Evolutionary conservation across 768 basidiomycete genomes (phyloP), one percentile per base, ranked within the genome.

Genomic region (Rhizopogon vulgaris): DNA sequence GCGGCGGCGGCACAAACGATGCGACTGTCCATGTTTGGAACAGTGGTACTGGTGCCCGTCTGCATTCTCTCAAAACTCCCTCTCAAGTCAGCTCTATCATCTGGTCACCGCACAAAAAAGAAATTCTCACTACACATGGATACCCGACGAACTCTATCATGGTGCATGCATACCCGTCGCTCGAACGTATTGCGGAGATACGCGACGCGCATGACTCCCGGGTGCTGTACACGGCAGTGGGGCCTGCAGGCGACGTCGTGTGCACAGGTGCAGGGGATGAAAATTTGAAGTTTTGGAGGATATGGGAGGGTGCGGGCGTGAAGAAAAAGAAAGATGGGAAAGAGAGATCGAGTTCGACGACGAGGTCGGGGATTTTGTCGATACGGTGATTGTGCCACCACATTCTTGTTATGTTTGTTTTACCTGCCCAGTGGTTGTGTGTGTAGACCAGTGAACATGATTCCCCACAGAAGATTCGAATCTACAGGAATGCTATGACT

Each of bases 271-370:
- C 91, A 1, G 88, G 88, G 0, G 96, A 98, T 63, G 95, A 98
- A 75, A 94, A 94, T 62, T 74, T 98, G 61, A 98, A 97, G 74
- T 95, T 95, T 70, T 95, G 94, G 94, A 81, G 83, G 53, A 77
- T 91, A 37, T 90, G 89, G 89, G 88, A 90, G 45, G 67, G 76
- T 38, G 74, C 71, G 8, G 72, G 69, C 56, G 36, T 38, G 40
- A 76, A 72, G 60, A 67, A 68, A 37, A 62, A 61, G 52, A 67
- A 67, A 60, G 55, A 54, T 32, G 53, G 41, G 53, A 74, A 75
- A 39, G 71, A 73, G 38, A 68, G 64, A 54, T 52, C 56, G 25
- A 42, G 56, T 48, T 42, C 58, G 57, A 51, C 61, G 18, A 60
- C 57, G 58, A 49, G 55, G 60, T 57, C 49, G 39, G 72, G 71